A percentile compares a stretch with the other conserved stretches of the same genome.
These are phyloP conservation scores for Trametes elegans DNA, from an alignment of 768 basidiomycete species.

Conservation along the genomic window DNA sequence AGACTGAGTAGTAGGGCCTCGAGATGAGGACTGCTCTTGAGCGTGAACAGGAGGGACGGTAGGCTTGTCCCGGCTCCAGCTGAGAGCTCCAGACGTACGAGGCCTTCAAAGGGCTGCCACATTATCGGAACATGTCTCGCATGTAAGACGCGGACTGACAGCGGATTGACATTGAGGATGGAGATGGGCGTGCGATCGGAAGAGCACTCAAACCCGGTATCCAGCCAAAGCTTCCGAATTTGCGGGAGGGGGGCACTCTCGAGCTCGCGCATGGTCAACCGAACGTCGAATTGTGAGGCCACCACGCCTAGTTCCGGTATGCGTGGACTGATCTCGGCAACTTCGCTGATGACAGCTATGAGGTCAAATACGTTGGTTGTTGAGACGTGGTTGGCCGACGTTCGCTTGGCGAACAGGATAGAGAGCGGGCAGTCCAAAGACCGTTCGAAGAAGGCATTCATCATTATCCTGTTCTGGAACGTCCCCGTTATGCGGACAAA, in stretches of 20 bases:
- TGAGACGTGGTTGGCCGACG: too few species aligned
- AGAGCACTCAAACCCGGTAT: not conserved
- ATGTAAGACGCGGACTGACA: conserved; percentile 2
- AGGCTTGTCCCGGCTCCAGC: not conserved
- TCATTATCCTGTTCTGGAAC: conserved; percentile 5
- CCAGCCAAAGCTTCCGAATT: conserved; percentile 5
- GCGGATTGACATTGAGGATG: not conserved
- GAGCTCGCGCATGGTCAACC: not conserved
- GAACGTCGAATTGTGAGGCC: not conserved
- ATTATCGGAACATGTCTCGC: not conserved
- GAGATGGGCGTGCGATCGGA: not conserved
- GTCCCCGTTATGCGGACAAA: conserved; percentile 7
- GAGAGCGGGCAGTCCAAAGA: not conserved
- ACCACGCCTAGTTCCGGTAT: conserved; percentile 3
- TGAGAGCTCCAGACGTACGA: conserved; percentile 1
- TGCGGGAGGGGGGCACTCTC: not conserved
- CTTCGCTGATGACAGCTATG: not conserved
- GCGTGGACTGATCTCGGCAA: conserved; percentile 1
- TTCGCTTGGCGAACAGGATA: not conserved
- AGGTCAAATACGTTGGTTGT: not conserved
- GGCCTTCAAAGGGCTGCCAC: conserved; percentile 3
- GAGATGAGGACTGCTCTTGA: conserved; percentile 1
- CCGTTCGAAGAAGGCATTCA: conserved; percentile 3
- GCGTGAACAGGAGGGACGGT: not conserved
- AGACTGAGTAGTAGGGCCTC: not conserved